These are phyloP conservation scores for Pichia gijzeniarum DNA, from an alignment of 805 yeast genomes.

Conservation along the genomic window DNA sequence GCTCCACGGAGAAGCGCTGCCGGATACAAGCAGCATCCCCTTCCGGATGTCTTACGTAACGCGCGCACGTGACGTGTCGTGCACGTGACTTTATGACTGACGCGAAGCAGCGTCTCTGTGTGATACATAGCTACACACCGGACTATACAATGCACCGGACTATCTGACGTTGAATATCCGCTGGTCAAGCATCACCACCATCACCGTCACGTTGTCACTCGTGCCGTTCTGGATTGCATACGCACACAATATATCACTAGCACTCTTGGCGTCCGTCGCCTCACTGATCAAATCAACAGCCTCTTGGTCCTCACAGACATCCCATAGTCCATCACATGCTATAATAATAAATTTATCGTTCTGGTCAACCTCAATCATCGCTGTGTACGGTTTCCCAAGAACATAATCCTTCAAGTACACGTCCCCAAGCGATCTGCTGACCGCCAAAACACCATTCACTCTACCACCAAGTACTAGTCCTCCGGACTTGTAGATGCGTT, in stretches of 20 bases:
- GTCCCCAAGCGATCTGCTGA: slow-evolving; percentile 90
- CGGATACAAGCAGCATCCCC: slow-evolving; percentile 2
- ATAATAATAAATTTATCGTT: slow-evolving; percentile 75
- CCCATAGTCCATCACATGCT: slow-evolving; percentile 98
- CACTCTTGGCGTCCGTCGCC: slow-evolving; percentile 51
- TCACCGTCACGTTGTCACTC: slow-evolving; percentile 88
- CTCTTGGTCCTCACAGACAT: slow-evolving; percentile 75
- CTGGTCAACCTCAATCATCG: slow-evolving; percentile 65
- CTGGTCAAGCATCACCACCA: slow-evolving; percentile 64
- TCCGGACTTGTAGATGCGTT: slow-evolving; percentile 69
- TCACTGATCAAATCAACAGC: slow-evolving; percentile 70
- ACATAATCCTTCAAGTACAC: slow-evolving; percentile 86
- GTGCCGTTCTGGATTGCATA: slow-evolving; percentile 73
- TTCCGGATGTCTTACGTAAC: slow-evolving; percentile 1
- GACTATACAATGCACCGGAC: not conserved
- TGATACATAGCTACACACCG: not conserved
- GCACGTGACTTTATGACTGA: no score
- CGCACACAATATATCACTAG: slow-evolving; percentile 60
- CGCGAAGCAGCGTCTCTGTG: no score
- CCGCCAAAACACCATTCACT: slow-evolving; percentile 94
- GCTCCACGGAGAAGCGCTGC: not conserved
- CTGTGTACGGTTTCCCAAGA: slow-evolving; percentile 86
- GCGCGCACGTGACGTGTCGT: not conserved
- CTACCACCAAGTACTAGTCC: slow-evolving; percentile 86
- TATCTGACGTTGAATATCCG: not conserved